These are phyloP conservation scores for Tricladium varicosporioides DNA, from an alignment of 2,329 filamentous ascomycete genomes.

Conservation along the genomic window DNA sequence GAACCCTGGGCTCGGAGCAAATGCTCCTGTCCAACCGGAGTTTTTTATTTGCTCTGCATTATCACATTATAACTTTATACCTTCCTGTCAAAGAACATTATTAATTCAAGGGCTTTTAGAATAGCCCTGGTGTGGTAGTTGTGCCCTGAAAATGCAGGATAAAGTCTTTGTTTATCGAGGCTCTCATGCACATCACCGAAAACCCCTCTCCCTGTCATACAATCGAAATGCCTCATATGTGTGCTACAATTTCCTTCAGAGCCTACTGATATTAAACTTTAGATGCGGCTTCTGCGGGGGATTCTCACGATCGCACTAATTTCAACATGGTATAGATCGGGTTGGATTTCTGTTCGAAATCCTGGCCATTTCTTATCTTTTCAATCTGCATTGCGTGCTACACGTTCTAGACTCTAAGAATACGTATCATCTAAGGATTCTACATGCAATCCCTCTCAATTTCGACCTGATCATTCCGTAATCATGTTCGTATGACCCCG, in stretches of 20 bases:
- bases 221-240: no score
- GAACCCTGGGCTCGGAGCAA: conserved; percentile 3
- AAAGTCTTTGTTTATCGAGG: no score
- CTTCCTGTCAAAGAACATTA: not conserved
- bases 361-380: not conserved
- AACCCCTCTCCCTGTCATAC: no score
- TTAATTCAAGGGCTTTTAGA: no score
- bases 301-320: not conserved
- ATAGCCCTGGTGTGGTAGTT: no score
- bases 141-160: no score
- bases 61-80: not conserved
- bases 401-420: not conserved
- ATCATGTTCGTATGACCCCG: no score
- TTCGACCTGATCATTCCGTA: not conserved
- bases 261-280: no score
- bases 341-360: not conserved
- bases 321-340: not conserved
- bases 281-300: not conserved
- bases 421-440: not conserved
- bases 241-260: no score
- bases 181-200: no score
- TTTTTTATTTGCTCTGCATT: not conserved
- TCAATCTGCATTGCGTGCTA: not conserved
- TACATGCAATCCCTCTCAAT: not conserved
- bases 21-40: conserved; percentile 28